Percentiles rank a stretch among this genome's conserved stretches.
phyloP scores from a whole-genome alignment of 2,329 filamentous ascomycete genomes.

The Helotiales sp. region DNA sequence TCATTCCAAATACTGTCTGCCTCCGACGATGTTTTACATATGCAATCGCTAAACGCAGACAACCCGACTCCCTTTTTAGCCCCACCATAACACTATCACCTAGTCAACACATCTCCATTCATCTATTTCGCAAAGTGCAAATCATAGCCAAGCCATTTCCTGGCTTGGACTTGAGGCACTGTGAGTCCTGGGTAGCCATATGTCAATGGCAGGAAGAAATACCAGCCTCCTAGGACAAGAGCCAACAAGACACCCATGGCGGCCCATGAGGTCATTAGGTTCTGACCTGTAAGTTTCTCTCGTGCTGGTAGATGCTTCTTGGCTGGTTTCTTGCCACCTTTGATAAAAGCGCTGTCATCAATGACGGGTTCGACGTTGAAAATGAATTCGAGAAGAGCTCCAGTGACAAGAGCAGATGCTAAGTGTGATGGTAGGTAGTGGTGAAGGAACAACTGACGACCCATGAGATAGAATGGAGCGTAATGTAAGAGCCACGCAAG shows the following conservation, averaged over 20 bases:
- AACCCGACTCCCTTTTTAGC: slow-evolving; percentile 4
- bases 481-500: slow-evolving; percentile 97
- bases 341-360: slow-evolving; percentile 48
- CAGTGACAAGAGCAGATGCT: slow-evolving; percentile 85
- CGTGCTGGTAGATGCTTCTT: slow-evolving; percentile 71
- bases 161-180: slow-evolving; percentile 73
- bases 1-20: slow-evolving; percentile 2
- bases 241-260: slow-evolving; percentile 70
- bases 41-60: slow-evolving; percentile 25
- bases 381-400: slow-evolving; percentile 90
- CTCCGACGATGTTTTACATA: slow-evolving; percentile 20
- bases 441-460: slow-evolving; percentile 94
- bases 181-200: slow-evolving; percentile 90
- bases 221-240: slow-evolving; percentile 74
- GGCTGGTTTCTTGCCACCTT: slow-evolving; percentile 49
- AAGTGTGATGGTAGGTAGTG: slow-evolving; percentile 96
- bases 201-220: slow-evolving; percentile 91
- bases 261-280: slow-evolving; percentile 75
- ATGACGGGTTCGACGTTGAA: slow-evolving; percentile 82
- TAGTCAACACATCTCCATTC: background rate
- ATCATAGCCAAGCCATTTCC: slow-evolving; percentile 97
- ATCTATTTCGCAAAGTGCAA: slow-evolving; percentile 93
- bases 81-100: slow-evolving; percentile 9
- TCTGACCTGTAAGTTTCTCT: slow-evolving; percentile 79
- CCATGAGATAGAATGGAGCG: slow-evolving; percentile 97